A percentile compares a stretch with the other conserved stretches of the same genome.
Evolutionary conservation across 768 basidiomycete genomes (phyloP).

Genomic region (Cystobasidium ongulense): DNA sequence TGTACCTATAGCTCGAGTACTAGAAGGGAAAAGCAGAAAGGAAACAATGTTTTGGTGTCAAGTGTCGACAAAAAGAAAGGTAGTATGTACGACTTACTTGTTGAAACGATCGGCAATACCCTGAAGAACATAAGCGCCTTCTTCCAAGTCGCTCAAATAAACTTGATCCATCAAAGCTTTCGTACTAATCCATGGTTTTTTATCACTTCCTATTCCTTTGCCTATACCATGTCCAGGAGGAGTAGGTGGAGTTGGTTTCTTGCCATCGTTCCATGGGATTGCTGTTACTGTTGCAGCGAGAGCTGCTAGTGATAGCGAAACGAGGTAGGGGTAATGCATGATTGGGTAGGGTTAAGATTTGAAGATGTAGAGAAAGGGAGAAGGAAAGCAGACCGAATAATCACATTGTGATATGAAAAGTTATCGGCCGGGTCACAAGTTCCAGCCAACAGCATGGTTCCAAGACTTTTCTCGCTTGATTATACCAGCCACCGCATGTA

Average conservation of each 20-base stretch:
- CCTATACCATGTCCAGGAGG: background rate
- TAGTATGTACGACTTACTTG: background rate
- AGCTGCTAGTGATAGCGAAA: no score
- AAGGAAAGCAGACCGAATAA: no score
- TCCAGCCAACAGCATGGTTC: no score
- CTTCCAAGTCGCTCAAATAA: background rate
- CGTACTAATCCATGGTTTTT: background rate
- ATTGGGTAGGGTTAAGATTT: no score
- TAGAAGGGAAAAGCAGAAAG: background rate
- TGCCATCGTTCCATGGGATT: background rate
- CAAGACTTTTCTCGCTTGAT: no score
- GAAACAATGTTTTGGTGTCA: no score
- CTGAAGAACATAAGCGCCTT: background rate
- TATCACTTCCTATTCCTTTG: background rate
- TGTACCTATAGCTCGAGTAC: slow-evolving; percentile 20
- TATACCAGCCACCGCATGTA: no score
- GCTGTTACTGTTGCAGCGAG: background rate
- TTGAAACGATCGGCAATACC: background rate
- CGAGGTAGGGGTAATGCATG: no score
- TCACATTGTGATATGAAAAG: no score
- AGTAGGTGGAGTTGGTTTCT: background rate
- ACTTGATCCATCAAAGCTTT: background rate
- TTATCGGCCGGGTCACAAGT: no score
- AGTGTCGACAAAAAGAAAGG: background rate
- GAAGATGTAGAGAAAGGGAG: no score